Evolutionary conservation across 2,329 filamentous ascomycete species (phyloP), one percentile per base, ranked within the genome.

Genomic region (Ceratocystis albifundus): DNA sequence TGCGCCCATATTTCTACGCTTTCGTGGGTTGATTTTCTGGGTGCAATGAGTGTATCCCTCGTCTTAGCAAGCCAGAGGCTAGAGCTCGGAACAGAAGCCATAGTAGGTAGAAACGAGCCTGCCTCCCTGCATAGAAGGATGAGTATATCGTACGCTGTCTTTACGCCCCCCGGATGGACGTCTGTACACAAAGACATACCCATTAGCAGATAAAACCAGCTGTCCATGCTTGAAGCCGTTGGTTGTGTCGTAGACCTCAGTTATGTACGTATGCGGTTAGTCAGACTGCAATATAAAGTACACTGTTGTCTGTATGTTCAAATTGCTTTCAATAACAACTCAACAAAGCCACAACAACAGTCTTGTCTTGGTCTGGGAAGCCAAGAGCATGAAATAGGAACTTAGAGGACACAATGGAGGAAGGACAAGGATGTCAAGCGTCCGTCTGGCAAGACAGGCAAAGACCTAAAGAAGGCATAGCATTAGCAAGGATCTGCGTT

Each of bases 401-500:
- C 46, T 50, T 20, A 50, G 12, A 50, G 46, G 46, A 50, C 22
- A 50, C 46, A 50, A 50, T 50, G 46, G n/a, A 50, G n/a, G 46
- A 50, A 22, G 46, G 46, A 8, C 20, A 50, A 50, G 46, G 46
- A 50, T 50, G 10, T 50, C n/a, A 22, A 7, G 36, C 10, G 36
- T 41, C 36, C n/a, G 6, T 50, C 8, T 50, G 46, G 46, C 17
- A 50, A 50, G 46, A n/a, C 46, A 50, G n/a, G 46, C 46, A 50
- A 22, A 50, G 46, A 20, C 7, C 46, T 50, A 50, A 50, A 50
- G 17, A 50, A 50, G n/a, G 46, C n/a, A 50, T 50, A 50, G 46
- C 25, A 50, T 50, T 50, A 20, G 46, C 46, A 50, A 50, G 46
- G 46, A 50, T 50, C 46, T 50, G 46, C 46, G 25, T 50, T n/a